phyloP scores from a whole-genome alignment of 805 yeast genomes.

The Sugiyamaella mastotermitis region DNA sequence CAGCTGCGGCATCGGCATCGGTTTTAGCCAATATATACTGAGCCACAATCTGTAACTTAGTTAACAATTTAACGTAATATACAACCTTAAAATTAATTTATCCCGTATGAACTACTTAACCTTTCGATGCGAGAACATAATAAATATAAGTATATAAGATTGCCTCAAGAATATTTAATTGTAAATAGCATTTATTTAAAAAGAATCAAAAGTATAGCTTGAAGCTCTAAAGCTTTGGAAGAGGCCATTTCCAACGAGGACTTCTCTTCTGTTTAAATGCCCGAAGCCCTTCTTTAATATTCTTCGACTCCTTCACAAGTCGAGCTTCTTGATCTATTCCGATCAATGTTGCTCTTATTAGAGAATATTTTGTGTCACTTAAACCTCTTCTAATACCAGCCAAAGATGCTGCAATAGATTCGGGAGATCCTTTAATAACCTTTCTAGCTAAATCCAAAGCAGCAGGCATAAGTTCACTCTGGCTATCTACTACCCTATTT shows the following conservation, averaged over 20 bases:
- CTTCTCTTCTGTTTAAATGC: constrained; percentile 22
- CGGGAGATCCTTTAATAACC: constrained; percentile 23
- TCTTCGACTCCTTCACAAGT: constrained; percentile 11
- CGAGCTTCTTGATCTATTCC: constrained; percentile 14
- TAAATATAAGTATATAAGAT: too few species aligned
- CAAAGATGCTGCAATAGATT: constrained; percentile 20
- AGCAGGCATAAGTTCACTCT: constrained; percentile 19
- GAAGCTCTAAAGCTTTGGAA: too few species aligned
- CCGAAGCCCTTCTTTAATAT: constrained; percentile 20
- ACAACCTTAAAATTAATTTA: too few species aligned
- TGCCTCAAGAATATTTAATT: too few species aligned
- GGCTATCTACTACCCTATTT: constrained; percentile 19
- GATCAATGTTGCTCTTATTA: constrained; percentile 16
- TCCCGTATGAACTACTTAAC: too few species aligned
- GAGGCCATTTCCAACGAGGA: constrained; percentile 25
- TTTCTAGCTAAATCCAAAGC: constrained; percentile 20
- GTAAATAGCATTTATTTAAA: too few species aligned
- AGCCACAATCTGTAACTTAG: too few species aligned
- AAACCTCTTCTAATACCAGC: constrained; percentile 20
- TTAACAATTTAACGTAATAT: too few species aligned
- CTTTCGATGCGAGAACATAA: too few species aligned
- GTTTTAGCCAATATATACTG: too few species aligned
- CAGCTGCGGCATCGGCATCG: too few species aligned
- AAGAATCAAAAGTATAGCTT: too few species aligned
- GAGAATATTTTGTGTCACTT: constrained; percentile 14